A percentile compares a stretch with the other conserved stretches of the same genome.
Conservation (phyloP, 1,284 basidiomycete species). For the Anthracocystis walkeri region DNA sequence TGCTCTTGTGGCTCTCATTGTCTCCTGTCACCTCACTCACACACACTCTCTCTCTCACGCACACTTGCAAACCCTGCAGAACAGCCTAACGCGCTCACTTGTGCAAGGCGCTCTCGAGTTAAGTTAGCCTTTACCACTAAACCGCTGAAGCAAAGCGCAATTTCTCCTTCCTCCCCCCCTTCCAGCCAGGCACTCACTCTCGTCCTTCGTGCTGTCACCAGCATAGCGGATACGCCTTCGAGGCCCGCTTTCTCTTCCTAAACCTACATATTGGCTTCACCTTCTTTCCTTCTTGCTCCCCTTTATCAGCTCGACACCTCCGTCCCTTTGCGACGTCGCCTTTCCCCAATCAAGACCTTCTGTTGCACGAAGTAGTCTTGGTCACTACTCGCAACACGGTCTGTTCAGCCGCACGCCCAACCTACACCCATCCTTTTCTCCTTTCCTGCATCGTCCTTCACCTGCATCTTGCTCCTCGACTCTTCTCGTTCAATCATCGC, state of each 20-base stretch:
- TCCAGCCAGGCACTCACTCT: neutral
- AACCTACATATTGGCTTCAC: conserved; percentile 30
- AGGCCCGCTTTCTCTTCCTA: neutral
- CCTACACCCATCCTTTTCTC: neutral
- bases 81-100: neutral
- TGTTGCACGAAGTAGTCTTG: conserved; percentile 1
- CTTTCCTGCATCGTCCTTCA: conserved; percentile 16
- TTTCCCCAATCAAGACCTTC: conserved; percentile 4
- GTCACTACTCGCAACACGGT: conserved; percentile 13
- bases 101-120: conserved; percentile 5
- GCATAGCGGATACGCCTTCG: neutral
- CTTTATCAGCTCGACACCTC: neutral
- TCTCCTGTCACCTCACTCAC: too few species aligned
- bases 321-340: too few species aligned
- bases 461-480: neutral
- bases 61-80: too few species aligned
- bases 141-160: too few species aligned
- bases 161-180: neutral
- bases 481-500: neutral
- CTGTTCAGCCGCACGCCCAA: neutral
- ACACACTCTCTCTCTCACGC: too few species aligned
- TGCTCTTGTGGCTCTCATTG: too few species aligned
- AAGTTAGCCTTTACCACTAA: neutral
- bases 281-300: neutral
- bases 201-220: neutral